Conservation (phyloP, 2,329 filamentous ascomycete genomes). For the Myriangium duriaei region DNA sequence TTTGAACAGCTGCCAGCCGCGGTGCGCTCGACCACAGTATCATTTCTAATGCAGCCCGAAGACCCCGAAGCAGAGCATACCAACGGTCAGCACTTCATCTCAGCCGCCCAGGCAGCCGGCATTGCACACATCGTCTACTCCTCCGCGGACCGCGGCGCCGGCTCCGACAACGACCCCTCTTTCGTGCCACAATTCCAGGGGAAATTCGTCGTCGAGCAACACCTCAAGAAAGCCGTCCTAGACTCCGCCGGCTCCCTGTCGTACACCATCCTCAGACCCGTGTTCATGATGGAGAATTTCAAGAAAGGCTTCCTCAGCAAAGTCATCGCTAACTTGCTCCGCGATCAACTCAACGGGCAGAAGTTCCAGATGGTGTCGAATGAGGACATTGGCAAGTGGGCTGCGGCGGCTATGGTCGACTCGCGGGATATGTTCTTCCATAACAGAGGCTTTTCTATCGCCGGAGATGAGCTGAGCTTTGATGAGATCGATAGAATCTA, state of each 20-base stretch:
- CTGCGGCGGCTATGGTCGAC: conserved; percentile 32
- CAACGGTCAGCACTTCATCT: conserved; percentile 44
- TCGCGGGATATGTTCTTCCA: no score
- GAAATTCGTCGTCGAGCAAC: conserved; percentile 49
- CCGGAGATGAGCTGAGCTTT: neutral
- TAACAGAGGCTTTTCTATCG: neutral
- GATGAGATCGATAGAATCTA: neutral
- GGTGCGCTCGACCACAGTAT: no score
- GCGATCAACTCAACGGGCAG: no score
- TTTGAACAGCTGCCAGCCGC: no score
- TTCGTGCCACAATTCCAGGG: conserved; percentile 47
- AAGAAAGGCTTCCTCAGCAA: conserved; percentile 34
- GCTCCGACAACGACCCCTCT: conserved; percentile 41
- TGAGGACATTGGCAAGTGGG: conserved; percentile 36
- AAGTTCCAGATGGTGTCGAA: conserved; percentile 31
- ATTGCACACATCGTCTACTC: conserved; percentile 52
- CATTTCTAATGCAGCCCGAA: no score
- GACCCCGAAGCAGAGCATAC: conserved; percentile 47
- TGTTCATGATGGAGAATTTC: conserved; percentile 51
- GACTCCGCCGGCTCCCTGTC: neutral
- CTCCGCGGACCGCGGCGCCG: conserved; percentile 41
- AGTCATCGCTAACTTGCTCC: conserved; percentile 27
- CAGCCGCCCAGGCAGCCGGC: conserved; percentile 41
- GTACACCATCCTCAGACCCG: neutral
- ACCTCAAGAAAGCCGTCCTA: conserved; percentile 39